Evolutionary conservation across 1,139 yeast genomes (phyloP).

Genomic region (Saccharomyces uvarum): DNA sequence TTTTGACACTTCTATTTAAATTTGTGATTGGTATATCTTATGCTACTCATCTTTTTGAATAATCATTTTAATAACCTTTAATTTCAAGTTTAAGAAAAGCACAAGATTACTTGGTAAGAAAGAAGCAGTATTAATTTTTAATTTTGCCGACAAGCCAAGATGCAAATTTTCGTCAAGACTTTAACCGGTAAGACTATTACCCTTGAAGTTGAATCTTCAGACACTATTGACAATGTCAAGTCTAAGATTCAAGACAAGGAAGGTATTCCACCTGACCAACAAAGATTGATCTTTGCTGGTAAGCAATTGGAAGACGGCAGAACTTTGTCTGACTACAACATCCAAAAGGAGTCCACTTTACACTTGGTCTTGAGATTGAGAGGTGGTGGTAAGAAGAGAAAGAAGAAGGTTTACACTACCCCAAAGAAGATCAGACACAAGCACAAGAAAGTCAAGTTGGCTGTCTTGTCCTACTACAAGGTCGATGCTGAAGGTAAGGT

Average conservation of each 20-base stretch:
- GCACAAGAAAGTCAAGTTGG: conserved; percentile 98
- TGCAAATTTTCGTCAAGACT: conserved; percentile 53
- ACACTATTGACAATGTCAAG: conserved; percentile 80
- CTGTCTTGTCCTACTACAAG: conserved; percentile 98
- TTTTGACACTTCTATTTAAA: not conserved
- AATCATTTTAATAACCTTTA: not conserved
- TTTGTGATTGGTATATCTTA: not conserved
- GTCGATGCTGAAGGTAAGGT: conserved; percentile 98
- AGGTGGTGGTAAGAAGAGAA: conserved; percentile 99
- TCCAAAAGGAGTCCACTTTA: conserved; percentile 98
- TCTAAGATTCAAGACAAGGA: conserved; percentile 98
- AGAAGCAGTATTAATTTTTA: conserved; percentile 28
- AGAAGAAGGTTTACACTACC: conserved; percentile 99
- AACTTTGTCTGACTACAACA: conserved; percentile 80
- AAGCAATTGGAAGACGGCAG: conserved; percentile 76
- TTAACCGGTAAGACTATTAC: conserved; percentile 69
- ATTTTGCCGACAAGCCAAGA: conserved; percentile 46
- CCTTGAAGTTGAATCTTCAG: conserved; percentile 63
- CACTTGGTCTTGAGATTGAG: conserved; percentile 97
- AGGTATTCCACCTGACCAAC: conserved; percentile 99
- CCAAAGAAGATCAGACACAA: conserved; percentile 99
- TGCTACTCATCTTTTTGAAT: not conserved
- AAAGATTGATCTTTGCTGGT: conserved; percentile 97
- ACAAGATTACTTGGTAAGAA: conserved; percentile 28
- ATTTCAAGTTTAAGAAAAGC: conserved; percentile 1